Conservation (phyloP, 768 basidiomycete genomes). For the Suillus decipiens region DNA sequence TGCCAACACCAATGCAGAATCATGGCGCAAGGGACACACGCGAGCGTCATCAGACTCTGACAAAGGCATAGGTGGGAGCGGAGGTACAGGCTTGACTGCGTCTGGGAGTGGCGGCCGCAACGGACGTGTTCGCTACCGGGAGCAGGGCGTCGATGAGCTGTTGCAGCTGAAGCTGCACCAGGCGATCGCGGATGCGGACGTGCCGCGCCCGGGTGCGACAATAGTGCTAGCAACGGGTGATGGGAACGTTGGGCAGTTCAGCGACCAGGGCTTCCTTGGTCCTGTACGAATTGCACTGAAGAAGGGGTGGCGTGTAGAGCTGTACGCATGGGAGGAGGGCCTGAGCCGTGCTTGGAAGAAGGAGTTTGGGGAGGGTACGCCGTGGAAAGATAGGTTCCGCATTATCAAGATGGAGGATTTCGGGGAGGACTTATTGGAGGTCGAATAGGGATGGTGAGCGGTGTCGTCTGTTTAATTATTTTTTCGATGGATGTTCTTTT, state of each 20-base stretch:
- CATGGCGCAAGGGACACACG: constrained; percentile 21
- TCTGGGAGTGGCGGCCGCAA: constrained; percentile 19
- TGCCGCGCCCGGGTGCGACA: constrained; percentile 64
- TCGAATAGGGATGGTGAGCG: constrained; percentile 27
- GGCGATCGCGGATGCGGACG: constrained; percentile 71
- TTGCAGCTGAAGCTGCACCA: constrained; percentile 92
- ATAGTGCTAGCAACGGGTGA: constrained; percentile 95
- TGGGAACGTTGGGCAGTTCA: constrained; percentile 90
- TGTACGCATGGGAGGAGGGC: constrained; percentile 90
- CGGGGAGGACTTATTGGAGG: constrained; percentile 56
- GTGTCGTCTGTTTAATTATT: background rate
- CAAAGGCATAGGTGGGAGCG: constrained; percentile 30
- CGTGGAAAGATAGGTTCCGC: constrained; percentile 44
- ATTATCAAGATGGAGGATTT: constrained; percentile 71
- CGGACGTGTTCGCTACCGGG: constrained; percentile 64
- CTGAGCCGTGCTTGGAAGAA: constrained; percentile 77
- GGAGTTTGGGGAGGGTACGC: constrained; percentile 62
- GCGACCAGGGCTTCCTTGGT: constrained; percentile 89
- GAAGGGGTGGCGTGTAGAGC: constrained; percentile 92
- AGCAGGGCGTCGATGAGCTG: constrained; percentile 95
- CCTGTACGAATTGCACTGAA: constrained; percentile 83
- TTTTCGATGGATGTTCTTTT: background rate
- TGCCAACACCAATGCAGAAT: constrained; percentile 15
- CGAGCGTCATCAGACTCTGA: constrained; percentile 21
- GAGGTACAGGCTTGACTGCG: constrained; percentile 16